A percentile compares a stretch with the other conserved stretches of the same genome.
Conservation (phyloP, 2,329 filamentous ascomycete species). For the Ophiostoma perfectum region DNA sequence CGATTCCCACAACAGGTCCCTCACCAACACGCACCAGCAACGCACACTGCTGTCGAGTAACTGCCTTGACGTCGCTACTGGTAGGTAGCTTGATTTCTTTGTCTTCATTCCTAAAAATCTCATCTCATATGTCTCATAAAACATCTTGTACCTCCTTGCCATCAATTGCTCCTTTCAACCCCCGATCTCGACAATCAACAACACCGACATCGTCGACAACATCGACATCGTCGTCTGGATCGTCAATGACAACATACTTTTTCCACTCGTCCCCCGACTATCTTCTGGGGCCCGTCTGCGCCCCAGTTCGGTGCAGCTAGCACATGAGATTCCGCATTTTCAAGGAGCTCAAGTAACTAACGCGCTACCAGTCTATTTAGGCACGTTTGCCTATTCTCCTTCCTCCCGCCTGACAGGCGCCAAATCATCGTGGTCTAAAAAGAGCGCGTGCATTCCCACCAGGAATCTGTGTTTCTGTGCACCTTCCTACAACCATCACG, state of each 20-base stretch:
- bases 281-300: background rate
- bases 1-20: background rate
- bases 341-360: constrained; percentile 9
- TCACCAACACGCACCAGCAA: background rate
- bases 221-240: background rate
- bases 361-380: constrained; percentile 2
- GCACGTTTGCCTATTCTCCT: background rate
- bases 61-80: background rate
- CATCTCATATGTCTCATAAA: background rate
- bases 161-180: background rate
- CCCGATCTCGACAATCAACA: background rate
- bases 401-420: background rate
- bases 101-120: background rate
- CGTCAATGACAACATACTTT: constrained; percentile 8
- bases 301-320: background rate
- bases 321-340: background rate
- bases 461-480: background rate
- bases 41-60: background rate
- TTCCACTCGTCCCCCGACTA: background rate
- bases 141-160: background rate
- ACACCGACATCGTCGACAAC: background rate
- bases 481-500: background rate
- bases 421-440: background rate
- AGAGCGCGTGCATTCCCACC: background rate
- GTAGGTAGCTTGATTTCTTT: background rate